Conservation (phyloP, 345 rosid species). For the Pistacia integerrima region DNA sequence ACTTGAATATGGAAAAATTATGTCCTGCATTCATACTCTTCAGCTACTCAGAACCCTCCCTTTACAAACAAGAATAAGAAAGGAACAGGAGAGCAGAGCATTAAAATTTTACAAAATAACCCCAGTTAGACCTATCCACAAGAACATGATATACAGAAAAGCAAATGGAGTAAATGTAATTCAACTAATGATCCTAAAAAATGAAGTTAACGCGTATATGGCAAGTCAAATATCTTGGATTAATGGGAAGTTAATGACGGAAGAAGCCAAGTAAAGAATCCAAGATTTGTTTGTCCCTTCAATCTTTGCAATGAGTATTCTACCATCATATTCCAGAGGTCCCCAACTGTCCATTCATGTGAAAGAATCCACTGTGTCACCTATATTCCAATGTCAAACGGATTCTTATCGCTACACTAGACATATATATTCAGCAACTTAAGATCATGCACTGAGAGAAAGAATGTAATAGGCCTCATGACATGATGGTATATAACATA, state of each 20-base stretch:
- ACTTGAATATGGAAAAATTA: too few relatives aligned
- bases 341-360: constrained; percentile 94
- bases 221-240: background rate
- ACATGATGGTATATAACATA: background rate
- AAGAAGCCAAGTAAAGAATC: constrained; percentile 86
- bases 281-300: constrained; percentile 46
- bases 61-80: too few relatives aligned
- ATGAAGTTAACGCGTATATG: background rate
- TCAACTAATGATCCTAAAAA: background rate
- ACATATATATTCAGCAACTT: background rate
- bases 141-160: background rate
- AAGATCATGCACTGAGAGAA: too few relatives aligned
- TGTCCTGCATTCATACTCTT: too few relatives aligned
- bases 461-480: background rate
- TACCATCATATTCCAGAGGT: constrained; percentile 80
- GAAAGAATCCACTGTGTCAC: constrained; percentile 69
- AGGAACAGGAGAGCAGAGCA: too few relatives aligned
- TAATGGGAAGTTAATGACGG: constrained; percentile 42
- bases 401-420: background rate
- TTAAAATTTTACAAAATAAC: too few relatives aligned
- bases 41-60: too few relatives aligned
- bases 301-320: constrained; percentile 73
- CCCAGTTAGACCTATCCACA: too few relatives aligned
- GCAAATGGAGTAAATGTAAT: background rate
- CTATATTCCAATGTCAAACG: constrained; percentile 40